These are phyloP conservation scores for Penicillium sp. DNA, from an alignment of 2,329 filamentous ascomycete species.

Conservation along the genomic window DNA sequence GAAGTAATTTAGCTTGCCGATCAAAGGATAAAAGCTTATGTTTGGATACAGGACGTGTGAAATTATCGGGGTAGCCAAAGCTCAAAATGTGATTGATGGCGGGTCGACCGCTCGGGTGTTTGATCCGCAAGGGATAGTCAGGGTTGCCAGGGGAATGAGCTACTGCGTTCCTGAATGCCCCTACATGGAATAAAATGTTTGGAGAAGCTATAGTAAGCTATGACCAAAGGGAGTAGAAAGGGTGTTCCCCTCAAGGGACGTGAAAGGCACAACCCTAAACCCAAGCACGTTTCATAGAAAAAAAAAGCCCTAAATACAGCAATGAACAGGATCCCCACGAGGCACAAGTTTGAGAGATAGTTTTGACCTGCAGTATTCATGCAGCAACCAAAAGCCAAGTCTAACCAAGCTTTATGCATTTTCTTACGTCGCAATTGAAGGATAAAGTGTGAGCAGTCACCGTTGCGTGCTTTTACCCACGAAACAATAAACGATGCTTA, in stretches of 20 bases:
- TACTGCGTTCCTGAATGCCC: slow-evolving; percentile 8
- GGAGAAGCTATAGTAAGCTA: background rate
- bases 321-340: background rate
- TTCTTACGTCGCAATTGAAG: background rate
- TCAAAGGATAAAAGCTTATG: background rate
- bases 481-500: background rate
- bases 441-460: background rate
- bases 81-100: background rate
- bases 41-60: background rate
- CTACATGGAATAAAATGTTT: background rate
- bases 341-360: background rate
- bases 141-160: slow-evolving; percentile 8
- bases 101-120: background rate
- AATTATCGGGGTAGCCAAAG: background rate
- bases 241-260: background rate
- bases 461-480: background rate
- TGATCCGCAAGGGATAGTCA: slow-evolving; percentile 3
- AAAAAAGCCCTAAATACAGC: background rate
- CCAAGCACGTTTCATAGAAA: no score
- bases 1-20: slow-evolving; percentile 1
- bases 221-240: background rate
- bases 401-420: background rate
- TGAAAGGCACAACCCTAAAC: background rate
- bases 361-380: background rate
- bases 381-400: background rate